Conservation (phyloP, 371 early-diverging fungal genomes). For the Coemansia sp. region DNA sequence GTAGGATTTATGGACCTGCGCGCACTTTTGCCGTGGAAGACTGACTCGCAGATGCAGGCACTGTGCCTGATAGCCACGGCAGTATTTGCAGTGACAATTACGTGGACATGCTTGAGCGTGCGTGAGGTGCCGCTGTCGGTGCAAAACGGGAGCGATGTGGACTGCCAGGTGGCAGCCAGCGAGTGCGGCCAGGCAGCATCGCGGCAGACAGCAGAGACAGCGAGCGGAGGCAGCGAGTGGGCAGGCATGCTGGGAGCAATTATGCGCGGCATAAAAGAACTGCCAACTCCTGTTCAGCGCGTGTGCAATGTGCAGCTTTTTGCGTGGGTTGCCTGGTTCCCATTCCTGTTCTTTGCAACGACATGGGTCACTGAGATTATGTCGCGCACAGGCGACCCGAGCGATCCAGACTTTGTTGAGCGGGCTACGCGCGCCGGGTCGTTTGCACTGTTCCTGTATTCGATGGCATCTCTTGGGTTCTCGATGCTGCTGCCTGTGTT, state of each 20-base stretch:
- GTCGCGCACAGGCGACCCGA: slow-evolving; percentile 22
- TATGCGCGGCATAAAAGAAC: slow-evolving; percentile 40
- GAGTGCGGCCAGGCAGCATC: neutral
- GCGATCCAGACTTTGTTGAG: slow-evolving; percentile 51
- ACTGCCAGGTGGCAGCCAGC: neutral
- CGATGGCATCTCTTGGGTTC: slow-evolving; percentile 71
- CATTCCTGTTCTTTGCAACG: slow-evolving; percentile 89
- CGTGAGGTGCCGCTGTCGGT: slow-evolving; percentile 30
- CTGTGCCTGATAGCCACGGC: slow-evolving; percentile 51
- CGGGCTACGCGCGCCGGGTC: slow-evolving; percentile 80
- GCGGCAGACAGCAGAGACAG: neutral
- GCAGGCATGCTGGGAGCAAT: slow-evolving; percentile 20
- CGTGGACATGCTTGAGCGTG: slow-evolving; percentile 38
- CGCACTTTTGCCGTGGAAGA: slow-evolving; percentile 67
- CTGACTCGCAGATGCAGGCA: slow-evolving; percentile 79
- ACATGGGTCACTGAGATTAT: slow-evolving; percentile 73
- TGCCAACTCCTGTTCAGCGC: slow-evolving; percentile 73
- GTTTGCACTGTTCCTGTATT: slow-evolving; percentile 76
- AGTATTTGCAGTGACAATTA: slow-evolving; percentile 33
- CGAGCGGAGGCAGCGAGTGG: slow-evolving; percentile 15
- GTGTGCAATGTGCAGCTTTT: slow-evolving; percentile 91
- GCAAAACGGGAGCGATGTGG: neutral
- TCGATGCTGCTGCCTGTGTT: slow-evolving; percentile 68
- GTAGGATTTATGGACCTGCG: slow-evolving; percentile 84
- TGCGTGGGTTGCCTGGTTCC: slow-evolving; percentile 96